phyloP scores from a whole-genome alignment of 1,284 basidiomycete genomes.

The Cryptococcus sp. region DNA sequence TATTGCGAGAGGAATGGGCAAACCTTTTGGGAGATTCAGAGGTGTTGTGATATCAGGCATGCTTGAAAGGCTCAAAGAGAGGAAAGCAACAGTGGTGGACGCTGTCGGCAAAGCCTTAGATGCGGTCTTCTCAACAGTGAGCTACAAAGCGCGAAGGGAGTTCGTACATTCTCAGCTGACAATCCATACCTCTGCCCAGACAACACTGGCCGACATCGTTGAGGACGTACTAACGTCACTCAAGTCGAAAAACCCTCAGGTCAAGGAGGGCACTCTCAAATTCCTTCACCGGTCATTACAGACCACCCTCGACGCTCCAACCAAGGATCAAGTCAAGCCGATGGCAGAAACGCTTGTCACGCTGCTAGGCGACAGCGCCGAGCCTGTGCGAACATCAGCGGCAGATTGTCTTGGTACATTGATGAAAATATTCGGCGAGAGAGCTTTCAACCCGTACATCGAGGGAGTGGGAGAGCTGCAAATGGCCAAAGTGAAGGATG shows the following conservation, averaged over 20 bases:
- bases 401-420: conserved; percentile 84
- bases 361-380: conserved; percentile 84
- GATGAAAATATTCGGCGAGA: conserved; percentile 97
- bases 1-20: conserved; percentile 79
- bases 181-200: conserved; percentile 56
- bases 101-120: conserved; percentile 85
- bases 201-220: conserved; percentile 75
- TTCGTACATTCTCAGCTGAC: conserved; percentile 12
- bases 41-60: conserved; percentile 75
- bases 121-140: conserved; percentile 81
- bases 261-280: conserved; percentile 89
- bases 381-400: conserved; percentile 87
- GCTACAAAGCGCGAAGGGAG: conserved; percentile 30
- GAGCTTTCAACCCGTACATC: conserved; percentile 83
- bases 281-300: conserved; percentile 82
- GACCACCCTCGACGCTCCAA: conserved; percentile 63
- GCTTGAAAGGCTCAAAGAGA: conserved; percentile 90
- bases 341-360: conserved; percentile 75
- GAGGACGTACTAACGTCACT: conserved; percentile 78
- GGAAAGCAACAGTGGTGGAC: conserved; percentile 88
- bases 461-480: conserved; percentile 86
- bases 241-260: conserved; percentile 93
- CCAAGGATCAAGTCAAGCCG: conserved; percentile 76
- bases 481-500: conserved; percentile 92
- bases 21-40: conserved; percentile 72